Percentiles rank a stretch among this genome's conserved stretches.
phyloP scores from a whole-genome alignment of 164 flowering plant species.

The Macadamia integrifolia region DNA sequence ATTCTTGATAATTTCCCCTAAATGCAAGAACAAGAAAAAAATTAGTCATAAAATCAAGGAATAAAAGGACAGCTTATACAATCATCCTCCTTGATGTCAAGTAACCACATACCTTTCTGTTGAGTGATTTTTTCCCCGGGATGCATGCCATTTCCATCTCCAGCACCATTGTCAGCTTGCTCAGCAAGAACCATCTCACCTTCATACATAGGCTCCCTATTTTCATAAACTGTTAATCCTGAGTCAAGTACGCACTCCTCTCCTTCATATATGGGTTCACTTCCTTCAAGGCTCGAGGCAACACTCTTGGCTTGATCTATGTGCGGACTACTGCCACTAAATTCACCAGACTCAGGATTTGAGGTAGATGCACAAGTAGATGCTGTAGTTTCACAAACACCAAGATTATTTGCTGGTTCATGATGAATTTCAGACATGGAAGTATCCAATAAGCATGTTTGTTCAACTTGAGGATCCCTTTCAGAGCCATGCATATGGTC shows the following conservation, averaged over 20 bases:
- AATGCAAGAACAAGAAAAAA: constrained; percentile 1
- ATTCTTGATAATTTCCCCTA: constrained; percentile 64
- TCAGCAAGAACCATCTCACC: constrained; percentile 81
- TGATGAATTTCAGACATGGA: constrained; percentile 16
- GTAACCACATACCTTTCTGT: constrained; percentile 36
- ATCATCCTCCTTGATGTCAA: constrained; percentile 8
- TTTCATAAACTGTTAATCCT: constrained; percentile 35
- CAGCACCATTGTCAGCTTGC: constrained; percentile 47
- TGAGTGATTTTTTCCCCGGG: constrained; percentile 42
- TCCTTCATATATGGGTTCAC: constrained; percentile 97
- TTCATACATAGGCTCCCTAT: constrained; percentile 88
- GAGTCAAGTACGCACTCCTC: constrained; percentile 78
- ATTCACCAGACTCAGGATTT: constrained; percentile 29
- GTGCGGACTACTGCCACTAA: constrained; percentile 26
- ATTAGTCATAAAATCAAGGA: not conserved
- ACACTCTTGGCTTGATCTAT: constrained; percentile 33
- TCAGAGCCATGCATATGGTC: constrained; percentile 9
- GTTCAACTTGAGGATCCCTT: constrained; percentile 13
- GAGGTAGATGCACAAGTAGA: constrained; percentile 15
- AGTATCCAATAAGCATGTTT: constrained; percentile 15
- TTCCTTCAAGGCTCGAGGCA: constrained; percentile 41
- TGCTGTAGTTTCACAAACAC: constrained; percentile 15
- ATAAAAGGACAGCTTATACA: constrained; percentile 4
- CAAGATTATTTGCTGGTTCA: constrained; percentile 19
- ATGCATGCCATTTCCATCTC: constrained; percentile 20